These are phyloP conservation scores for Fusarium virguliforme DNA, from an alignment of 2,329 filamentous ascomycete species.

Conservation along the genomic window DNA sequence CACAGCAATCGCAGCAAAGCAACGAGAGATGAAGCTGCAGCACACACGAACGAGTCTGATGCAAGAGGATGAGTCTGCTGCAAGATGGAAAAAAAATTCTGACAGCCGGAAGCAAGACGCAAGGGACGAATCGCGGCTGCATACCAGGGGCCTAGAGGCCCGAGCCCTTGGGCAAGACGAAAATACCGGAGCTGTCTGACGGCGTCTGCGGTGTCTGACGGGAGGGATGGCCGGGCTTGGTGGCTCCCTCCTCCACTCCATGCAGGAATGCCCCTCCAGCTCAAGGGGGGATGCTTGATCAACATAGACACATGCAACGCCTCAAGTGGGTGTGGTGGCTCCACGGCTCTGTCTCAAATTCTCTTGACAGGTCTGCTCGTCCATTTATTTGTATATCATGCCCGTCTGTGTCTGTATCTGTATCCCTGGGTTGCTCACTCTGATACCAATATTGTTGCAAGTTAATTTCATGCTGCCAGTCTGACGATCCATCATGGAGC, in stretches of 20 bases:
- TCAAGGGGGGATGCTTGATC: conserved; percentile 47
- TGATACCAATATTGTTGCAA: conserved; percentile 44
- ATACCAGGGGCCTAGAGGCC: conserved; percentile 44
- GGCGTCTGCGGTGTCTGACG: conserved; percentile 24
- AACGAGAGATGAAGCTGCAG: conserved; percentile 29
- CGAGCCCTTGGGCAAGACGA: conserved; percentile 38
- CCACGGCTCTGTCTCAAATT: conserved; percentile 50
- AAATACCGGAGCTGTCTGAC: conserved; percentile 42
- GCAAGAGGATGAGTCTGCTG: conserved; percentile 33
- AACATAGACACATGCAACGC: conserved; percentile 41
- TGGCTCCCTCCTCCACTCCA: conserved; percentile 36
- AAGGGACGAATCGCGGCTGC: conserved; percentile 46
- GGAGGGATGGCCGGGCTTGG: conserved; percentile 49
- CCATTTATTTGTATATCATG: conserved; percentile 52
- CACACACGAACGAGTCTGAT: conserved; percentile 19
- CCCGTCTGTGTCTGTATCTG: conserved; percentile 49
- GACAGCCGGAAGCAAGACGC: conserved; percentile 38
- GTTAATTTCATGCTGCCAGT: conserved; percentile 43
- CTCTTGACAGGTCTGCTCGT: conserved; percentile 42
- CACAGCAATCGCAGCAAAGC: conserved; percentile 26
- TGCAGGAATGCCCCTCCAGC: conserved; percentile 51
- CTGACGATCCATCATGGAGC: conserved; percentile 56
- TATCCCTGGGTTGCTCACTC: conserved; percentile 48
- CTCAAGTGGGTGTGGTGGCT: conserved; percentile 42
- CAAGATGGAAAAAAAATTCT: conserved; percentile 23